Evolutionary conservation across 768 basidiomycete genomes (phyloP), one percentile per base, ranked within the genome.

Genomic region (Rhodotorula taiwanensis): DNA sequence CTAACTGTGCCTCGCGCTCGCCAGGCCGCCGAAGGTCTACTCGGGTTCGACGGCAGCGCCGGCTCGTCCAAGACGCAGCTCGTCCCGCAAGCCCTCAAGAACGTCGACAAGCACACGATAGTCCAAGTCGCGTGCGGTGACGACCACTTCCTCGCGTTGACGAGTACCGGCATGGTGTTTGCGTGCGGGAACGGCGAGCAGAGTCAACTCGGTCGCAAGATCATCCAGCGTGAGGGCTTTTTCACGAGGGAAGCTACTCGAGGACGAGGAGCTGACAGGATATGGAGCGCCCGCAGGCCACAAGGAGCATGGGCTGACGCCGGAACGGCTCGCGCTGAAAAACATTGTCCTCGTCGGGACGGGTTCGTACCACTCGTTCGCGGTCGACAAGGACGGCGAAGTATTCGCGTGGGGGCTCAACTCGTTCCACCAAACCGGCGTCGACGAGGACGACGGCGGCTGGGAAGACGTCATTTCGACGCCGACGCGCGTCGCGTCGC

Each of bases 401-500:
- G 87, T 94, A 14, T 97, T 86, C 85, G 90, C 84, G 18, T 97
- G 94, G 94, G 94, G 94, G n/a, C 79, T 92, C 62, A 95, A 98
- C 76, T 79, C 88, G 41, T 83, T 86, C 60, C 84, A 87, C 65
- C 83, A 94, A 68, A 80, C 80, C 8, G 86, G 83, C 27, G 77
- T 83, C 58, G 55, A 54, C 15, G 71, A 75, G 41, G 77, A 76
- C 23, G 74, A 81, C 59, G 77, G 79, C 5, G 64, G 43, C 5
- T 55, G 50, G 39, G 60, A 52, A 64, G 74, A 47, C 69, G 74
- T 48, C 58, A 72, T 93, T 39, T 69, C 80, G 13, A 81, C 82
- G 59, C 89, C 92, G 15, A 76, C 76, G 10, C 36, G 70, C 33
- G 76, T 79, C 45, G 71, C 72, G 25, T 69, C 73, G 0, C 67